Conservation (phyloP, 148 eudicot genomes). For the Fagopyrum esculentum region DNA sequence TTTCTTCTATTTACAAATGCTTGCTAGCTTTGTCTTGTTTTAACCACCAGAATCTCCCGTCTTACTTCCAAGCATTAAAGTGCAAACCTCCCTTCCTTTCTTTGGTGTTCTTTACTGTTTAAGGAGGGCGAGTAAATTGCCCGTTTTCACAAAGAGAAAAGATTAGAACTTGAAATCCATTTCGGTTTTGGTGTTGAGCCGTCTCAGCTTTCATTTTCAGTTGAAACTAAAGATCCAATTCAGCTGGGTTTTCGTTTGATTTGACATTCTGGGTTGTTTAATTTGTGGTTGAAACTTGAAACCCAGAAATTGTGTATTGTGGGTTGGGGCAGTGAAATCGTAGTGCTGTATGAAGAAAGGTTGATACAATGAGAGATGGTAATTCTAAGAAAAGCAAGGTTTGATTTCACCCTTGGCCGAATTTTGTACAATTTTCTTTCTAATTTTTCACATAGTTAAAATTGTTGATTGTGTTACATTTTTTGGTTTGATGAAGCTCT, state of each 20-base stretch:
- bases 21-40: constrained; percentile 7
- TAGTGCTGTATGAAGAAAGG: constrained; percentile 52
- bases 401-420: background rate
- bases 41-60: constrained; percentile 2
- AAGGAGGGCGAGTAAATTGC: background rate
- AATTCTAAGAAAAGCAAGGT: constrained; percentile 89
- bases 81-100: background rate
- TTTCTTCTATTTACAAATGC: background rate
- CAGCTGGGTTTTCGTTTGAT: background rate
- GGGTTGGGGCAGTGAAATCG: constrained; percentile 11
- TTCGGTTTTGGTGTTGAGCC: background rate
- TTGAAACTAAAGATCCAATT: background rate
- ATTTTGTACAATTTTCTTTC: constrained; percentile 9
- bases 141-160: background rate
- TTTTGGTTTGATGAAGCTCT: too few relatives aligned
- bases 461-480: background rate
- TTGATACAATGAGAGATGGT: constrained; percentile 79
- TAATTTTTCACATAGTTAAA: background rate
- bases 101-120: background rate
- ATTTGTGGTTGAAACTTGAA: background rate
- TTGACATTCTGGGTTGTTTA: background rate
- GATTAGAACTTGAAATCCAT: background rate
- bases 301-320: background rate
- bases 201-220: background rate
- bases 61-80: constrained; percentile 3